Conservation (phyloP, 208 protist species). For the Willaertia magna region DNA sequence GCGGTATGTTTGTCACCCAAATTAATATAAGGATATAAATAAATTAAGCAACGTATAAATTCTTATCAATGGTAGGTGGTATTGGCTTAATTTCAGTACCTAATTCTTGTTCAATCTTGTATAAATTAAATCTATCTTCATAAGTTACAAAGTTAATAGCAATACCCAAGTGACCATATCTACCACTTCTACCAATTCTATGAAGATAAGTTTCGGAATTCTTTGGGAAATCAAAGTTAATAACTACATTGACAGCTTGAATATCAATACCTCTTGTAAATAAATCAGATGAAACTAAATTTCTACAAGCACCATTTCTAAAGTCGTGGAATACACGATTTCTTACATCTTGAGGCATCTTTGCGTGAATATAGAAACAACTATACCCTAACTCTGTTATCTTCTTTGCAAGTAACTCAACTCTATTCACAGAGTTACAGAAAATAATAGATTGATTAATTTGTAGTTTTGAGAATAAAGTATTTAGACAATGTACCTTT, state of each 20-base stretch:
- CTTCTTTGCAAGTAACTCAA: constrained; percentile 97
- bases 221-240: constrained; percentile 99
- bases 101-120: constrained; percentile 94
- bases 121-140: constrained; percentile 82
- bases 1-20: no score
- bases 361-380: constrained; percentile 98
- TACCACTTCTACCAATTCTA: constrained; percentile 79
- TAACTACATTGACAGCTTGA: constrained; percentile 97
- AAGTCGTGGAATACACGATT: constrained; percentile 99
- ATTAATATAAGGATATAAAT: neutral
- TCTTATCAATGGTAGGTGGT: constrained; percentile 80
- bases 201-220: constrained; percentile 94
- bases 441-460: constrained; percentile 99
- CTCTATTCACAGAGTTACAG: constrained; percentile 96
- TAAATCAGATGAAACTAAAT: constrained; percentile 97
- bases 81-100: constrained; percentile 98
- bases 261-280: constrained; percentile 99
- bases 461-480: constrained; percentile 93
- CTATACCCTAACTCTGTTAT: constrained; percentile 97
- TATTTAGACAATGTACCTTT: constrained; percentile 98
- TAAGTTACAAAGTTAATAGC: constrained; percentile 98
- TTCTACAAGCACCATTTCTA: constrained; percentile 86
- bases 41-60: constrained; percentile 65
- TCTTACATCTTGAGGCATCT: constrained; percentile 92
- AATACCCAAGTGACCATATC: constrained; percentile 94